These are phyloP conservation scores for Fusarium keratoplasticum DNA, from an alignment of 2,329 filamentous ascomycete species.

Conservation along the genomic window DNA sequence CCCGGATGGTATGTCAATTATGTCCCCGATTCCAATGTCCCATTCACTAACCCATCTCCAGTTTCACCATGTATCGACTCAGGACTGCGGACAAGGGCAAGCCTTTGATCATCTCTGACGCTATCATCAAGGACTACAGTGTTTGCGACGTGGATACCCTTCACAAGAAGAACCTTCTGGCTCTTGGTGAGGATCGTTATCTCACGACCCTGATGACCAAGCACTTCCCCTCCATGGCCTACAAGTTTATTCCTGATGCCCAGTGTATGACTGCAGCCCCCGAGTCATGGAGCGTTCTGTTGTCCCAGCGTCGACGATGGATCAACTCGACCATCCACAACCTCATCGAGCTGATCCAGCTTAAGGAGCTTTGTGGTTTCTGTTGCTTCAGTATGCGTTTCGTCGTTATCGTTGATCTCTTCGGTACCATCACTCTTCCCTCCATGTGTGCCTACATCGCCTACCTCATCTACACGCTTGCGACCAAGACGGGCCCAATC, in stretches of 20 bases:
- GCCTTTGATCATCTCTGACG: slow-evolving; percentile 92
- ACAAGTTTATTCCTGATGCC: slow-evolving; percentile 94
- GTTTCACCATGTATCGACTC: slow-evolving; percentile 99
- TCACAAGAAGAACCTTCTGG: slow-evolving; percentile 95
- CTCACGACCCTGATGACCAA: slow-evolving; percentile 98
- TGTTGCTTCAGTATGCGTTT: slow-evolving; percentile 99
- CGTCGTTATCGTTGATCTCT: slow-evolving; percentile 92
- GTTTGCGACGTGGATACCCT: slow-evolving; percentile 92
- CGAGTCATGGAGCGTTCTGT: slow-evolving; percentile 90
- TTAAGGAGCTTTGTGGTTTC: slow-evolving; percentile 97
- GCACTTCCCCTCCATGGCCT: slow-evolving; percentile 94
- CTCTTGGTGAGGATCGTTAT: slow-evolving; percentile 96
- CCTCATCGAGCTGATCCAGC: slow-evolving; percentile 86
- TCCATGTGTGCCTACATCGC: slow-evolving; percentile 88
- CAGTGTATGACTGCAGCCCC: slow-evolving; percentile 94
- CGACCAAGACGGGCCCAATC: slow-evolving; percentile 77
- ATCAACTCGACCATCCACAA: slow-evolving; percentile 99
- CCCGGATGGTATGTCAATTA: slow-evolving; percentile 86
- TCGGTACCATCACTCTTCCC: slow-evolving; percentile 91
- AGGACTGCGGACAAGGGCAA: slow-evolving; percentile 94
- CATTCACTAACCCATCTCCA: slow-evolving; percentile 56
- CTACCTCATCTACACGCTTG: slow-evolving; percentile 86
- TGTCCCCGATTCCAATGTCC: background rate
- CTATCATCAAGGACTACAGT: slow-evolving; percentile 87
- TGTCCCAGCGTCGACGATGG: slow-evolving; percentile 99